These are phyloP conservation scores for Cyberlindnera xylosilytica DNA, from an alignment of 805 yeast genomes.

Conservation along the genomic window DNA sequence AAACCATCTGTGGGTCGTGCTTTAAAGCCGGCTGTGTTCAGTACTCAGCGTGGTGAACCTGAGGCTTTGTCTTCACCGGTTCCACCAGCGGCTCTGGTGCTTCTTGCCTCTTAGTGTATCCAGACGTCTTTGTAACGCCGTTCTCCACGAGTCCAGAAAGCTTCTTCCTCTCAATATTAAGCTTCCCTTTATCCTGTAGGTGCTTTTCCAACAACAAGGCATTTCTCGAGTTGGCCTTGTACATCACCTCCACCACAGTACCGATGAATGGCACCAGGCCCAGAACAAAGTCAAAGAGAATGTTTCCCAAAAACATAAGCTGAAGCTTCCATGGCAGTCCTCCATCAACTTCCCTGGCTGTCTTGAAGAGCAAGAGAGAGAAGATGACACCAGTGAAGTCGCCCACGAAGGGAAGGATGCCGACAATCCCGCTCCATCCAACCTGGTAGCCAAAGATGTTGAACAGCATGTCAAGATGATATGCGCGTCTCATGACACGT, in stretches of 20 bases:
- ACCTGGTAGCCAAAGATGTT: slow-evolving; percentile 57
- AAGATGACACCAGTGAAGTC: slow-evolving; percentile 49
- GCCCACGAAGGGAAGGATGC: slow-evolving; percentile 69
- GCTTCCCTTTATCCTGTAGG: slow-evolving; percentile 31
- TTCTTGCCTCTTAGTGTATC: background rate
- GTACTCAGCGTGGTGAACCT: too few relatives aligned
- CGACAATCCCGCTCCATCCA: slow-evolving; percentile 69
- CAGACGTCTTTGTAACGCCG: background rate
- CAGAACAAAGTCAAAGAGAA: slow-evolving; percentile 62
- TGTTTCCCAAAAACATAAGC: slow-evolving; percentile 54
- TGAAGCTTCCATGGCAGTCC: slow-evolving; percentile 60
- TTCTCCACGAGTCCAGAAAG: background rate
- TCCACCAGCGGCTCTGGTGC: too few relatives aligned
- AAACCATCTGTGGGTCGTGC: too few relatives aligned
- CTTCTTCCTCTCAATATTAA: background rate
- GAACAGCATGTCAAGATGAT: slow-evolving; percentile 66
- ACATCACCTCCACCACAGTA: slow-evolving; percentile 61
- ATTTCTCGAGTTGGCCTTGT: slow-evolving; percentile 76
- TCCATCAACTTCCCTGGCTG: slow-evolving; percentile 53
- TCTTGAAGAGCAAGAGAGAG: slow-evolving; percentile 41
- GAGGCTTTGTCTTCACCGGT: too few relatives aligned
- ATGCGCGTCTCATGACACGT: slow-evolving; percentile 56
- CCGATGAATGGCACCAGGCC: slow-evolving; percentile 82
- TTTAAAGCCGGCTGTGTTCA: too few relatives aligned
- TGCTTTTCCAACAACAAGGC: slow-evolving; percentile 59